These are phyloP conservation scores for Globisporangium rhizosaccharum DNA, from an alignment of 352 stramenopile species.

Conservation along the genomic window DNA sequence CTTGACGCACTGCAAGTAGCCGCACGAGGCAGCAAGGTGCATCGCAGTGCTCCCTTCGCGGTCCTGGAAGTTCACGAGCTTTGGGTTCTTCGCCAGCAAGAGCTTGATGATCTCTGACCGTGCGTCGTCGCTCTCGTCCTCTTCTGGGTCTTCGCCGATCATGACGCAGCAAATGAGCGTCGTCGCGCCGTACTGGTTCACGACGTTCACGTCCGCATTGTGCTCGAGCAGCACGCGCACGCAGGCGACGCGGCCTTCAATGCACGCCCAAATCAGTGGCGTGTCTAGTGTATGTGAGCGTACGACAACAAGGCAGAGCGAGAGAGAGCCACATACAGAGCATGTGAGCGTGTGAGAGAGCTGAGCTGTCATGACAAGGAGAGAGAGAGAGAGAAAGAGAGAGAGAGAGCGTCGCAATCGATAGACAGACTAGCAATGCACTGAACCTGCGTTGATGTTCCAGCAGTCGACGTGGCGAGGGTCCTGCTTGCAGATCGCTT, in stretches of 20 bases:
- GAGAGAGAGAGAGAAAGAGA: not conserved
- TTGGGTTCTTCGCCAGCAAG: slow-evolving; percentile 50
- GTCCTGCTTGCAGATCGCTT: slow-evolving; percentile 65
- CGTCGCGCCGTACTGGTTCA: slow-evolving; percentile 69
- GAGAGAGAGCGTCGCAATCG: not conserved
- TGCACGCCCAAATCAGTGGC: slow-evolving; percentile 77
- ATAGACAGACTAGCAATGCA: not conserved
- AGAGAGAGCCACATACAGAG: not conserved
- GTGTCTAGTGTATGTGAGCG: slow-evolving; percentile 30
- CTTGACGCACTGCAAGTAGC: slow-evolving; percentile 71
- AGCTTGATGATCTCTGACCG: slow-evolving; percentile 55
- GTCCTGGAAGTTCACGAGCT: slow-evolving; percentile 80
- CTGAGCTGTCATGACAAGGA: not conserved
- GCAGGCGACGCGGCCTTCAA: slow-evolving; percentile 60
- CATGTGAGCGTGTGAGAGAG: not conserved
- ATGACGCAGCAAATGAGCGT: slow-evolving; percentile 74
- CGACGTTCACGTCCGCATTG: slow-evolving; percentile 54
- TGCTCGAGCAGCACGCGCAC: slow-evolving; percentile 63
- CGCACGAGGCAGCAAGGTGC: slow-evolving; percentile 70
- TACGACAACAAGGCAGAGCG: not conserved
- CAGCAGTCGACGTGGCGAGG: slow-evolving; percentile 46
- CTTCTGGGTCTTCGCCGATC: slow-evolving; percentile 66
- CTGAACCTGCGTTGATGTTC: slow-evolving; percentile 56
- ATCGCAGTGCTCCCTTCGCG: slow-evolving; percentile 79
- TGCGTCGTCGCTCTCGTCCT: slow-evolving; percentile 39